Conservation (phyloP, 1,284 basidiomycete species). For the Sanghuangporus sanghuang region DNA sequence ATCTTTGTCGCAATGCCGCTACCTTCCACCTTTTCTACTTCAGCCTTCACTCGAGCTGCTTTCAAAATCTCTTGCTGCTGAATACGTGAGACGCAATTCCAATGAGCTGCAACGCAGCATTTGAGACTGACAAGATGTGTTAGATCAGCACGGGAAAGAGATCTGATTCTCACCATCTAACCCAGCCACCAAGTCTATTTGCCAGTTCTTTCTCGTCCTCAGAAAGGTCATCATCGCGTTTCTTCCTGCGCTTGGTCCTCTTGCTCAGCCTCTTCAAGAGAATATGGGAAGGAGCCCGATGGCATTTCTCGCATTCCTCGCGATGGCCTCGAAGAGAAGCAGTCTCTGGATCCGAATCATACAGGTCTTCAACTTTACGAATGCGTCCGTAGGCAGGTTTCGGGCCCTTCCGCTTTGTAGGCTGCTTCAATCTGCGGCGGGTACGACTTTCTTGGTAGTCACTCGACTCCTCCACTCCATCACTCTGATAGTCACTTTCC, state of each 20-base stretch:
- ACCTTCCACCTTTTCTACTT: slow-evolving; percentile 26
- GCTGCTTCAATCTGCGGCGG: slow-evolving; percentile 21
- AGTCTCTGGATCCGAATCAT: slow-evolving; percentile 52
- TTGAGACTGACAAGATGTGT: slow-evolving; percentile 44
- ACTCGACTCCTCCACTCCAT: slow-evolving; percentile 1
- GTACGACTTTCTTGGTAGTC: background rate
- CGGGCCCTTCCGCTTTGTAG: slow-evolving; percentile 35
- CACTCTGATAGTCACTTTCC: slow-evolving; percentile 8
- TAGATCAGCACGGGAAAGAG: slow-evolving; percentile 5
- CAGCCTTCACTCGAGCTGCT: slow-evolving; percentile 41
- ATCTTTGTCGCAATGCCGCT: slow-evolving; percentile 26
- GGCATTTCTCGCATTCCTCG: slow-evolving; percentile 66
- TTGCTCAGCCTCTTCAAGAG: slow-evolving; percentile 39
- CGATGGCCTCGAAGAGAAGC: slow-evolving; percentile 56
- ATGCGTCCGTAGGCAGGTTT: slow-evolving; percentile 65
- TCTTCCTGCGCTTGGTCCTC: slow-evolving; percentile 35
- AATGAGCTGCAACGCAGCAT: slow-evolving; percentile 76
- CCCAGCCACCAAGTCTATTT: slow-evolving; percentile 72
- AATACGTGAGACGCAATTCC: slow-evolving; percentile 64
- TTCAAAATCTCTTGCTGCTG: slow-evolving; percentile 72
- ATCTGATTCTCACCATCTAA: slow-evolving; percentile 61
- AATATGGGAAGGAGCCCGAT: slow-evolving; percentile 50
- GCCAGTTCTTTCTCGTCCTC: slow-evolving; percentile 55
- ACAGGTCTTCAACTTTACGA: slow-evolving; percentile 51
- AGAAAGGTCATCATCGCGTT: slow-evolving; percentile 36